Percentiles rank a stretch among this genome's conserved stretches.
Conservation (phyloP, 169 alveolate species). For the Plasmodium knowlesi region DNA sequence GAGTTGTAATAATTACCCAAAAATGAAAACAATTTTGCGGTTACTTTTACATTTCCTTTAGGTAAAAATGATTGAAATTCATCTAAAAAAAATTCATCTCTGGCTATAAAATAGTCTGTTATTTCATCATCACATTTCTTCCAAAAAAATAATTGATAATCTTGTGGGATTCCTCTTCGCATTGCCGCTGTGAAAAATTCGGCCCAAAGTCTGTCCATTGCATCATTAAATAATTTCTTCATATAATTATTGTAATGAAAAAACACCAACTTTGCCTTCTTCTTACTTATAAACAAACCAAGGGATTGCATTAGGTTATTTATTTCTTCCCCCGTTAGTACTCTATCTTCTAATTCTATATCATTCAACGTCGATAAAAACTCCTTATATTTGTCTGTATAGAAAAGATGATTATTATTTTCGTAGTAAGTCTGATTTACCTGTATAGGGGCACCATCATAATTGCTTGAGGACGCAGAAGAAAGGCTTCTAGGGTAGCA, state of each 20-base stretch:
- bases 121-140: not conserved
- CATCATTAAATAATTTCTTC: not conserved
- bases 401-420: not conserved
- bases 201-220: not conserved
- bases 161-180: not conserved
- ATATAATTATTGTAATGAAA: not conserved
- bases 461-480: not conserved
- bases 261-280: not conserved
- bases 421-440: not conserved
- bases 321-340: not conserved
- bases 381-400: not conserved
- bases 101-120: not conserved
- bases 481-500: not conserved
- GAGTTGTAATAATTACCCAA: not conserved
- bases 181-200: not conserved
- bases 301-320: not conserved
- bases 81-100: not conserved
- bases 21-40: not conserved
- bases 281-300: not conserved
- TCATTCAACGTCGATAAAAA: not conserved
- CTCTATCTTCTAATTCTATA: not conserved
- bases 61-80: not conserved
- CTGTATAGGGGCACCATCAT: not conserved
- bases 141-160: not conserved
- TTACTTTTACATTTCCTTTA: not conserved